Conservation (phyloP, 345 rosid species). For the Eutrema yunnanense region DNA sequence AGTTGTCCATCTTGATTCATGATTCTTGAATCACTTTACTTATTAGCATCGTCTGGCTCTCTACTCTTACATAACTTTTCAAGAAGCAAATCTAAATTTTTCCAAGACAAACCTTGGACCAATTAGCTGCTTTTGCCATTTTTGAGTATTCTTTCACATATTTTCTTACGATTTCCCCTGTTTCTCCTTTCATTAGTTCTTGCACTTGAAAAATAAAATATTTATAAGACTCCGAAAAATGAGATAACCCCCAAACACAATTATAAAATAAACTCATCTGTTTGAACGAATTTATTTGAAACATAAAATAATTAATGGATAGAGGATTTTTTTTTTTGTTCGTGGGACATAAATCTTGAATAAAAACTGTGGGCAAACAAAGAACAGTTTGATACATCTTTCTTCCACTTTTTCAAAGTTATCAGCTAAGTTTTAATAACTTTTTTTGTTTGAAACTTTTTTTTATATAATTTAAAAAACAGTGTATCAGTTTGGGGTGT, state of each 20-base stretch:
- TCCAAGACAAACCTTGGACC: slow-evolving; percentile 58
- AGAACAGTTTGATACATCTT: too few species aligned
- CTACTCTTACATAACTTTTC: slow-evolving; percentile 19
- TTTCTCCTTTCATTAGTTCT: slow-evolving; percentile 66
- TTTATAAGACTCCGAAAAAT: not conserved
- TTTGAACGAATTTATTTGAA: not conserved
- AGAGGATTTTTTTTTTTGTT: not conserved
- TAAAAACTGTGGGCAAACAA: too few species aligned
- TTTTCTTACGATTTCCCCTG: slow-evolving; percentile 43
- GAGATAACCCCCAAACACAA: not conserved
- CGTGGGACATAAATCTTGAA: not conserved
- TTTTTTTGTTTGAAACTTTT: too few species aligned
- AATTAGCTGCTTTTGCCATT: slow-evolving; percentile 43
- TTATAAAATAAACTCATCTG: not conserved
- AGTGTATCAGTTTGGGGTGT: too few species aligned
- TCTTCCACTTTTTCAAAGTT: too few species aligned
- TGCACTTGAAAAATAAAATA: slow-evolving; percentile 17
- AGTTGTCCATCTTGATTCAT: too few species aligned
- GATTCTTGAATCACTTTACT: too few species aligned
- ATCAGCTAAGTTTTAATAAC: too few species aligned
- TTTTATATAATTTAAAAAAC: too few species aligned
- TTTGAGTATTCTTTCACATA: slow-evolving; percentile 35
- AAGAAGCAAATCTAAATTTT: slow-evolving; percentile 38
- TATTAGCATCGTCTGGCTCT: not conserved
- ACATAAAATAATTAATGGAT: too few species aligned